Evolutionary conservation across 805 yeast species (phyloP), one percentile per base, ranked within the genome.

Genomic region (Candida vaughaniae): DNA sequence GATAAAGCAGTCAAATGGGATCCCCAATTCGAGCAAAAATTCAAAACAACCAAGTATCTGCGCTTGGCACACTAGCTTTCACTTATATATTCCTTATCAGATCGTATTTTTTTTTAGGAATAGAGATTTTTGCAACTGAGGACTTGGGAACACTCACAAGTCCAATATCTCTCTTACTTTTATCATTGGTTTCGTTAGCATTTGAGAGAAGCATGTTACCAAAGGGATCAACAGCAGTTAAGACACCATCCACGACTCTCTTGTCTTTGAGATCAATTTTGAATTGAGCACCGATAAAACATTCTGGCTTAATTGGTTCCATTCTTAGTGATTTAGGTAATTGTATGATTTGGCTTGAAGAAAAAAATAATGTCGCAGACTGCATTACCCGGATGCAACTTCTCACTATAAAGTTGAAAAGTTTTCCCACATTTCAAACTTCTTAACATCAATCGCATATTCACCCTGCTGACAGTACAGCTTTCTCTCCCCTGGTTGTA

Each of bases 101-200:
- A 5, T 34, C 30, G 31, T 36, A 38, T 17, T 31, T 20, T 19
- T 32, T 42, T 16, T 46, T 47, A 27, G 53, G 58, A 26, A 64
- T 48, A 27, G 31, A 52, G 2, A 63, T 51, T 15, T 53, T 51
- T 2, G 39, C 33, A 2, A 76, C 67, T 3, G 75, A 58, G 1
- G 47, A 44, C 35, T 62, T 56, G 1, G 79, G 80, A 3, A 77
- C 66, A 45, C 81, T 75, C n/a, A 77, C 78, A 7, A 77, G 51
- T 0, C 82, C 82, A 27, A 76, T 47, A 30, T 64, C 65, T 43
- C 82, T 58, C 18, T 41, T 35, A 3, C 43, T 31, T 2, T 45
- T 34, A 31, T 56, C 44, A 1, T 66, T 55, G 10, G 54, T 56
- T 39, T 68, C 74, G 31, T 36, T 48, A 5, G 58, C 63, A 36